Percentiles rank a stretch among this genome's conserved stretches.
phyloP scores from a whole-genome alignment of 2,329 filamentous ascomycete species.

The Metarhizium album region DNA sequence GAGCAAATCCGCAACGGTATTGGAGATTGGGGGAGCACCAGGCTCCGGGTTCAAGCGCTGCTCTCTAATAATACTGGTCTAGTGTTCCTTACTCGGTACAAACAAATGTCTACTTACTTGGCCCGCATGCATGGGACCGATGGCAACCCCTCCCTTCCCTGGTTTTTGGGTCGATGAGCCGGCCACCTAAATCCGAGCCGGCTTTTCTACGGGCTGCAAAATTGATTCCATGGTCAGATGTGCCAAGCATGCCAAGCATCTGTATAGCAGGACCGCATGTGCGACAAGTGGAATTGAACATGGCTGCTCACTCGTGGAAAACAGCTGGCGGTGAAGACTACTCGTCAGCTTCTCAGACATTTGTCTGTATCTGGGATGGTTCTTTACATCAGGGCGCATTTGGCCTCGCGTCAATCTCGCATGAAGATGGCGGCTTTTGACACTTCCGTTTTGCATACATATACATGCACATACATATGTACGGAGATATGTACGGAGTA shows the following conservation, averaged over 20 bases:
- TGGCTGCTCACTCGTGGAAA: background rate
- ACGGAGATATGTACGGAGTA: background rate
- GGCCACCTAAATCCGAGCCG: no score
- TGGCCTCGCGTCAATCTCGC: background rate
- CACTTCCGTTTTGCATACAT: background rate
- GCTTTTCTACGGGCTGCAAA: no score
- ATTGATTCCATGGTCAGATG: no score
- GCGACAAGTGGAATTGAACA: background rate
- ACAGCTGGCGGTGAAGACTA: background rate
- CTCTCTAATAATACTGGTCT: no score
- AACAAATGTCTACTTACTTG: background rate
- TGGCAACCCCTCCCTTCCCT: no score
- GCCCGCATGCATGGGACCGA: background rate
- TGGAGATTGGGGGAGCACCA: no score
- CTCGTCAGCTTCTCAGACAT: background rate
- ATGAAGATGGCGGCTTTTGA: background rate
- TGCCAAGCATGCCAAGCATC: background rate
- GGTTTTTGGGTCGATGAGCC: no score
- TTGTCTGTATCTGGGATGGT: background rate
- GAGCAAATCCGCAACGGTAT: no score
- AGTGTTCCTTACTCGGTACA: no score
- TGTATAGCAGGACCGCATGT: background rate
- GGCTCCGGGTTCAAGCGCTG: no score
- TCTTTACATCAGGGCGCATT: background rate
- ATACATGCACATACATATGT: no score